Base-by-base conservation (phyloP, 2,329 filamentous ascomycete genomes). In the Fusarium torreyae region DNA sequence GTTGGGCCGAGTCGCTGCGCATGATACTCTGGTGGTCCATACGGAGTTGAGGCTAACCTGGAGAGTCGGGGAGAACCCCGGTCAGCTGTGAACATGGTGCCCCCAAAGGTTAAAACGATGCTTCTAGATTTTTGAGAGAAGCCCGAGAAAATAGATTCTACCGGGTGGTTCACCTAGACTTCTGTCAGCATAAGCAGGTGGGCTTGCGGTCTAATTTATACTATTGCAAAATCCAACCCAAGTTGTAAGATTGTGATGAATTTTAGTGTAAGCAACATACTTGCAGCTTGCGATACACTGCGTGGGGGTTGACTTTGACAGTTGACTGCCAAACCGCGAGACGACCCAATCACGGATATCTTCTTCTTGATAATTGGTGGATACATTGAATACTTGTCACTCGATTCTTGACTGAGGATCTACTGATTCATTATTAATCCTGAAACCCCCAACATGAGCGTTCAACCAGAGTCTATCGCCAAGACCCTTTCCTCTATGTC, bases 61-160 rank as follows among this genome's bases (percentile, higher is more conserved):
- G 34, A 20, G 45, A 31, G 52, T 70, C 72, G 72, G 72, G 13
- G 62, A 74, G 72, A 74, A 74, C 57, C 69, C 72, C 72, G 72
- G 66, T 46, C 49, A 14, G 13, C 34, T 34, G n/a, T 34, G 34
- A 15, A 22, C 52, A 28, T 34, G 39, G 42, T 67, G 50, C 67
- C 67, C 67, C 67, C 67, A 70, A 69, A 59, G 40, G 43, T 38
- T 56, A 22, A 38, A 33, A 46, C 26, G 22, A 15, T n/a, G 17
- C n/a, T 31, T 17, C 13, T 22, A 22, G 34, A 24, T 15, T 26
- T 17, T 65, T 20, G 18, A 13, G 20, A 40, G 20, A 28, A 44
- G 43, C 10, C 15, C 8, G 22, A 33, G 40, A 44, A 44, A 33
- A 11, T 20, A 24, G 22, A 6, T 11, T 20, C 14, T 20, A 8